Base-by-base conservation (phyloP, 495 filamentous ascomycete species). In the Penicillium fimorum region DNA sequence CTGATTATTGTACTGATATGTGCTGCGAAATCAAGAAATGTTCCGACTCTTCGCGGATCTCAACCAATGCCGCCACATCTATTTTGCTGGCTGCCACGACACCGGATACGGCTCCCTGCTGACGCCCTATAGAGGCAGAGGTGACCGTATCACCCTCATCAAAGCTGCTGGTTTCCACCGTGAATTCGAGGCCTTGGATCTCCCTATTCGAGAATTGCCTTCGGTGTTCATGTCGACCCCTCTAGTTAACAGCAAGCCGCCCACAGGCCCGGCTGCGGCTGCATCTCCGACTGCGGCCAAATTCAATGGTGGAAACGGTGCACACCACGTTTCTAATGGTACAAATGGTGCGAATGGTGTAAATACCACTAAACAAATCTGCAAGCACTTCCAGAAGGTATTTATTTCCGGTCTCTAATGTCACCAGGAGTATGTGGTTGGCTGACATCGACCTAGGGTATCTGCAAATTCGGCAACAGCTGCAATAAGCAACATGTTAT, bases 51-150 rank as follows among this genome's bases (percentile, higher is more conserved):
- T 82, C 61, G 77, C 70, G 5, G 76, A 85, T 25, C 82, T 83
- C 51, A 70, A 77, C 46, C 81, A 87, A 59, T 89, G 86, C 74
- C 83, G 81, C 50, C 84, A 88, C 67, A 83, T 89, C 35, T 82
- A 83, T 61, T 84, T 85, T 50, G 85, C 82, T 8, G 80, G 78
- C 35, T 87, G 84, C 57, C 83, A 87, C 52, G 83, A 89, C 56
- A 73, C 72, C 13, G 79, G 79, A 33, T 87, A 87, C 67, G 67
- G 82, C 17, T 76, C 79, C 13, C 68, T 82, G 37, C 59, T 89
- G 13, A 79, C 79, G 12, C 80, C 78, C 13, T 82, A 81, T 56
- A 66, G 68, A 32, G 72, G 72, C 30, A 68, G 66, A 48, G 60
- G 69, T 38, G 70, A 74, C 49, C 76, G 78, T 22, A 76, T 86